Evolutionary conservation across 2,329 filamentous ascomycete species (phyloP), one percentile per base, ranked within the genome.

Genomic region (Fusarium napiforme): DNA sequence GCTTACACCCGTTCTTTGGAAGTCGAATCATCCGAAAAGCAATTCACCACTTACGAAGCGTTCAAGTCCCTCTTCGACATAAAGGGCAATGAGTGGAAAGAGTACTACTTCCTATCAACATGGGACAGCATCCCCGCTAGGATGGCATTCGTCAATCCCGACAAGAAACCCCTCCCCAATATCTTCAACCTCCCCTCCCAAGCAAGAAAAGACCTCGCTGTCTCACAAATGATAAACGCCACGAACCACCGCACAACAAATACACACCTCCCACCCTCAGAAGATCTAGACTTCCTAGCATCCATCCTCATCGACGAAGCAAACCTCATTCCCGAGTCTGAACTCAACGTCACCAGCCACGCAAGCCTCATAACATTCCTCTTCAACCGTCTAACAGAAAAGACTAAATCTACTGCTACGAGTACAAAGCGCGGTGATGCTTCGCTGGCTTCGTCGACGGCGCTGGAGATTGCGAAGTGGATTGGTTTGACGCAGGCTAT

Each of bases 61-160:
- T 78, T 80, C 23, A 76, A 67, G 16, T 63, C 72, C 0, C 67
- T 80, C 0, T 79, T 78, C 21, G 71, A 64, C 6, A 47, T 79
- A 5, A 64, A 49, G 0, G 77, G 77, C 1, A 65, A 75, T 3
- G 79, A 79, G 15, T 82, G 80, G 80, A 63, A 64, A 1, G 32
- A 66, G 2, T 75, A 80, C n/a, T 82, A 82, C 46, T 79, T 73
- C 0, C 37, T 42, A 3, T 52, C 65, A 11, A 32, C 64, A 1
- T 82, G 80, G 80, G 64, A 80, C 1, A 68, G 78, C 18, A 67
- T 82, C 5, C 28, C 67, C 1, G 78, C 79, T 7, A 65, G 79
- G 10, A 78, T 78, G 73, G n/a, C 39, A 26, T 80, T 81, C 11
- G 65, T 68, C 5, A 71, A 71, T 2, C 78, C 80, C 0, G 77